phyloP scores from a whole-genome alignment of 768 basidiomycete species.

The Suillus weaverae region DNA sequence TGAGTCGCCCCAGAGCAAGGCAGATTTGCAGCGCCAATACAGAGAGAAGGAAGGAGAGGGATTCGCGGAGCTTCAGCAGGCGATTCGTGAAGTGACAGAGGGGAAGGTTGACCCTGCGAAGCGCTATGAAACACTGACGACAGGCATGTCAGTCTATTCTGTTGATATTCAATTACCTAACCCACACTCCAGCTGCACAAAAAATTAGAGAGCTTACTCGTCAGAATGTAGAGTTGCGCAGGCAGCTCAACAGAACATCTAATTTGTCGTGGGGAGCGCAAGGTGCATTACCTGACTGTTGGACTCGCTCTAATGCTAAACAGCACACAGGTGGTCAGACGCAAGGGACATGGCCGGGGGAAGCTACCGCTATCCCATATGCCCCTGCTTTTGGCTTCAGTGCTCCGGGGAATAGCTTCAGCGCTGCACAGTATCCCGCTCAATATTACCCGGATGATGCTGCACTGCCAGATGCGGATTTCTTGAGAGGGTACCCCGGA shows the following conservation, averaged over 20 bases:
- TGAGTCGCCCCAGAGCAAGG: neutral
- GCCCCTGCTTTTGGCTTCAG: neutral
- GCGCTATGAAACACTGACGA: conserved; percentile 20
- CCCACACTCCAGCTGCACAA: neutral
- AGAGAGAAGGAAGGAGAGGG: conserved; percentile 3
- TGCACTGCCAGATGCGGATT: neutral
- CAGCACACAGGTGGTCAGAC: neutral
- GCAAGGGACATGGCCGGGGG: neutral
- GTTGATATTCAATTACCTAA: neutral
- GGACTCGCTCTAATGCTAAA: neutral
- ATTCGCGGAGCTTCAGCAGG: neutral
- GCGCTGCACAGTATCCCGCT: neutral
- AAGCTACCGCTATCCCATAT: neutral
- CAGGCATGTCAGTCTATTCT: conserved; percentile 13
- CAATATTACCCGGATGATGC: neutral
- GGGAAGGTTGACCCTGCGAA: conserved; percentile 10
- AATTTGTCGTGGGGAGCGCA: neutral
- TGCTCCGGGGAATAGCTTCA: too few species aligned
- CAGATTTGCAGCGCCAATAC: neutral
- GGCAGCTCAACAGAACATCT: neutral
- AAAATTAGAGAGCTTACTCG: neutral
- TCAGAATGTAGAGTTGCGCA: neutral
- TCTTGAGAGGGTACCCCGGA: neutral
- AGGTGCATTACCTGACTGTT: neutral
- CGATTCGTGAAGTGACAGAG: conserved; percentile 16